phyloP scores from a whole-genome alignment of 2,329 filamentous ascomycete species.

The Phaeomoniella chlamydospora region DNA sequence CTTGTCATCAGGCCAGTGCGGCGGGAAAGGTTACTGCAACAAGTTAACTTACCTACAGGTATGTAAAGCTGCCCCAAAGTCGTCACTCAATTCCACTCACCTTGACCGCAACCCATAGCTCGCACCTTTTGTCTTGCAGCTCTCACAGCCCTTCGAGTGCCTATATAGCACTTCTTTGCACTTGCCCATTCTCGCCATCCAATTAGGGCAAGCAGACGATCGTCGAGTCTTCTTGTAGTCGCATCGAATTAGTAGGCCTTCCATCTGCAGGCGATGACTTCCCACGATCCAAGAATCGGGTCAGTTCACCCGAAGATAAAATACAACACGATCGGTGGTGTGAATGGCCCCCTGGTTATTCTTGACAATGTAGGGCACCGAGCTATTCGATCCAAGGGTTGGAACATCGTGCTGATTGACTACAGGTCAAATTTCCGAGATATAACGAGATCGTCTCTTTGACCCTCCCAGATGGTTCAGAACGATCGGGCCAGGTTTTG shows the following conservation, averaged over 20 bases:
- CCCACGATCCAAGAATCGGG: slow-evolving; percentile 30
- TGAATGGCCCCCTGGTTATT: slow-evolving; percentile 96
- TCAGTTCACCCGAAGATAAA: slow-evolving; percentile 57
- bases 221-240: too few relatives aligned
- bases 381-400: slow-evolving; percentile 4
- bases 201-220: too few relatives aligned
- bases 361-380: slow-evolving; percentile 74
- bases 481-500: slow-evolving; percentile 87
- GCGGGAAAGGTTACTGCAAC: too few relatives aligned
- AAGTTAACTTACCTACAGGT: too few relatives aligned
- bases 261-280: slow-evolving; percentile 23
- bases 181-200: too few relatives aligned
- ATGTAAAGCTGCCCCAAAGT: neutral
- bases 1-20: neutral
- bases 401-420: slow-evolving; percentile 9
- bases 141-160: too few relatives aligned
- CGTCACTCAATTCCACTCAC: neutral
- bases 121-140: neutral
- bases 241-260: too few relatives aligned
- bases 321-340: slow-evolving; percentile 96
- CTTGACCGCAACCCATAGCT: neutral
- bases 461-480: slow-evolving; percentile 87
- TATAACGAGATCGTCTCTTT: slow-evolving; percentile 97
- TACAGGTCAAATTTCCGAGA: slow-evolving; percentile 85
- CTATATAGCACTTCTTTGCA: too few relatives aligned